These are phyloP conservation scores for Calonectria pseudoturangicola DNA, from an alignment of 2,329 filamentous ascomycete genomes.

Conservation along the genomic window DNA sequence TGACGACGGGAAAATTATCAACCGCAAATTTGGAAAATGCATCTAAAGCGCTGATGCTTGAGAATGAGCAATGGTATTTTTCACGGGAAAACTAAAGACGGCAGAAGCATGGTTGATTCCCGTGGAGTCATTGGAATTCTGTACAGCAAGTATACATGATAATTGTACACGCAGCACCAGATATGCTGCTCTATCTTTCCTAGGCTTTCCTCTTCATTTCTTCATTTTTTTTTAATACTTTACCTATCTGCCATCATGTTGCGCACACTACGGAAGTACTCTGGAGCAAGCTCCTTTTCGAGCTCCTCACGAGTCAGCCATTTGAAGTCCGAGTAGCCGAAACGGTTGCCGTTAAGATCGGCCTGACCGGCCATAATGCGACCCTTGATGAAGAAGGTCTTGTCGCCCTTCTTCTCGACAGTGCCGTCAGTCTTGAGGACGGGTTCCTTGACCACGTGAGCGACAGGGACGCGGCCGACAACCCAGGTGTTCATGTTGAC, in stretches of 20 bases:
- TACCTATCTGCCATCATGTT: conserved; percentile 91
- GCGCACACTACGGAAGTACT: conserved; percentile 84
- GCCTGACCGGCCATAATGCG: conserved; percentile 98
- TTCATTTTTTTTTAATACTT: conserved; percentile 24
- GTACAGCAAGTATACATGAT: conserved; percentile 57
- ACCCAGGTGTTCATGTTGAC: conserved; percentile 99
- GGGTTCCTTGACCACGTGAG: conserved; percentile 80
- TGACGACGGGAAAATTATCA: background rate
- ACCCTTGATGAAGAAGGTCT: conserved; percentile 96
- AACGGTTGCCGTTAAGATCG: conserved; percentile 81
- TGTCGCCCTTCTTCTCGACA: conserved; percentile 76
- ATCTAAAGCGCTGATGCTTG: too few relatives aligned
- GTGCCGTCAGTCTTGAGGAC: conserved; percentile 65
- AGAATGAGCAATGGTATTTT: conserved; percentile 20
- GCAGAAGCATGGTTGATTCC: conserved; percentile 11
- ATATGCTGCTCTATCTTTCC: conserved; percentile 40
- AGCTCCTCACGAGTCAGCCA: conserved; percentile 96
- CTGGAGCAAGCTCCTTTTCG: conserved; percentile 75
- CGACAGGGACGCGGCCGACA: conserved; percentile 91
- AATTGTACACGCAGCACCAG: conserved; percentile 55
- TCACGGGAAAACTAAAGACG: background rate
- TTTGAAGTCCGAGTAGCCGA: conserved; percentile 87
- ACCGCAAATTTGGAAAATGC: background rate
- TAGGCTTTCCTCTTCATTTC: background rate
- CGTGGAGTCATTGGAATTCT: conserved; percentile 41